phyloP scores from a whole-genome alignment of 805 yeast species.

The Wickerhamiella azymoides region DNA sequence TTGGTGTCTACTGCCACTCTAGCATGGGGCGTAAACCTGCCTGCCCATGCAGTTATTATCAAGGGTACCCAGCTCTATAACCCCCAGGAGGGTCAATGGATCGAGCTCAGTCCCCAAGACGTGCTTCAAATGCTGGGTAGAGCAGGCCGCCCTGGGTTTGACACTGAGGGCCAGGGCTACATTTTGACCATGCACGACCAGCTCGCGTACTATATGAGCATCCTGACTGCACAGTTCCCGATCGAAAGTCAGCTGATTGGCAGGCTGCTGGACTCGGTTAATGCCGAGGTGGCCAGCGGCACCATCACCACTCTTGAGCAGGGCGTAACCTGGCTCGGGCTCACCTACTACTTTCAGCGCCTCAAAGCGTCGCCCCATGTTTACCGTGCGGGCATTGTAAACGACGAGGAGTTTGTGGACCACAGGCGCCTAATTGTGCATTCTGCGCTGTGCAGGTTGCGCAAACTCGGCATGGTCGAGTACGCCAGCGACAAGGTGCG shows the following conservation, averaged over 20 bases:
- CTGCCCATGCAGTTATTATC: conserved; percentile 87
- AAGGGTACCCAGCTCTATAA: conserved; percentile 90
- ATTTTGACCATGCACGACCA: conserved; percentile 80
- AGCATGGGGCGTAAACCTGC: conserved; percentile 95
- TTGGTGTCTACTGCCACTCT: conserved; percentile 83
- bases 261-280: conserved; percentile 55
- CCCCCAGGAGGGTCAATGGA: conserved; percentile 83
- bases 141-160: conserved; percentile 95
- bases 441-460: conserved; percentile 53
- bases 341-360: conserved; percentile 65
- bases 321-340: conserved; percentile 68
- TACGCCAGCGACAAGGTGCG: conserved; percentile 39
- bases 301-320: conserved; percentile 44
- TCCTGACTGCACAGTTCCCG: conserved; percentile 82
- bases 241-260: conserved; percentile 78
- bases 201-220: conserved; percentile 74
- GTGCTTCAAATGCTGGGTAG: conserved; percentile 94
- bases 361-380: conserved; percentile 59
- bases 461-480: conserved; percentile 40
- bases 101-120: conserved; percentile 87
- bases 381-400: conserved; percentile 61
- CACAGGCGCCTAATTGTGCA: conserved; percentile 58
- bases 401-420: conserved; percentile 34
- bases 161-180: conserved; percentile 83
- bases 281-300: conserved; percentile 79